Conservation (phyloP, 768 basidiomycete species). For the Collybiopsis luxurians region DNA sequence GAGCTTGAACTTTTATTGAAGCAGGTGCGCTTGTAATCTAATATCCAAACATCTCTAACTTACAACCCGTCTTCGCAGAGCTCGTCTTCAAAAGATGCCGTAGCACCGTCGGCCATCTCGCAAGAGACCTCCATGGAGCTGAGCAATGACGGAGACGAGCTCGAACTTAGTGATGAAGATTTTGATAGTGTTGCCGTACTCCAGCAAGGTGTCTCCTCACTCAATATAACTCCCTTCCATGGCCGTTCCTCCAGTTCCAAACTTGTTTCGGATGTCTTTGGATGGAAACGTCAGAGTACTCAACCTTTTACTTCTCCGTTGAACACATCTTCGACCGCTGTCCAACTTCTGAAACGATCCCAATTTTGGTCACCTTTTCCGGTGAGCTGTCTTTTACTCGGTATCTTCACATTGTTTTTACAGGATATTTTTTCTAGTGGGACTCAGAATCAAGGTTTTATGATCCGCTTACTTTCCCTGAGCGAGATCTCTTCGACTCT, state of each 20-base stretch:
- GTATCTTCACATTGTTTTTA: neutral
- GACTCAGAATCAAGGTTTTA: neutral
- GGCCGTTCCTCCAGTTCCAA: conserved; percentile 3
- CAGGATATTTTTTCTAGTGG: neutral
- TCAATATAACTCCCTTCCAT: neutral
- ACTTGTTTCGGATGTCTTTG: conserved; percentile 1
- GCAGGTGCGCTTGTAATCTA: neutral
- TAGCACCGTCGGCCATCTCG: too few relatives aligned
- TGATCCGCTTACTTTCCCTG: conserved; percentile 35
- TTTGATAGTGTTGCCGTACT: neutral
- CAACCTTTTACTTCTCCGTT: neutral
- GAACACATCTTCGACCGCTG: neutral
- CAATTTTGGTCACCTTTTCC: conserved; percentile 4
- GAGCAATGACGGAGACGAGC: neutral
- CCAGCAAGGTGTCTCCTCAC: neutral
- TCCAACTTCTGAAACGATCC: neutral
- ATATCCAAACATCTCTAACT: too few relatives aligned
- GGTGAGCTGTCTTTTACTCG: neutral
- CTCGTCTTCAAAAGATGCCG: too few relatives aligned
- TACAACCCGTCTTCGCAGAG: too few relatives aligned
- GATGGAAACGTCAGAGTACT: neutral
- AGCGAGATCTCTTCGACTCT: conserved; percentile 40
- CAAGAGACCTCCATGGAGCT: too few relatives aligned
- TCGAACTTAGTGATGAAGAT: neutral
- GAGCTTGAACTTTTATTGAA: conserved; percentile 1